Evolutionary conservation across 1,139 yeast genomes (phyloP).

Genomic region (Magnusiomyces ingens): DNA sequence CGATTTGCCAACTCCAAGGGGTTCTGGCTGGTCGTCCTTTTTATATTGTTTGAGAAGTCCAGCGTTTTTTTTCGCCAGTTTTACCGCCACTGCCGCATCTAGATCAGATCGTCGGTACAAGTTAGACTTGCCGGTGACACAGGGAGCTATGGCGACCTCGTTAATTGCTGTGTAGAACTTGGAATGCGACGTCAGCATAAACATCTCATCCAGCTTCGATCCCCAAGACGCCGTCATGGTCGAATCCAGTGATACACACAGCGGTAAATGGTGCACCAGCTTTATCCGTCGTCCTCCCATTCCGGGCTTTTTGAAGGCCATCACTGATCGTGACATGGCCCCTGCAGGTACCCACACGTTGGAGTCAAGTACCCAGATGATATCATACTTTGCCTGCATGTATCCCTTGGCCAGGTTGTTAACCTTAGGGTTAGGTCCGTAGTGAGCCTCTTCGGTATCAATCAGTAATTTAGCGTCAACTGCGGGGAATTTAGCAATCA

Average conservation of each 20-base stretch:
- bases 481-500: slow-evolving; percentile 50
- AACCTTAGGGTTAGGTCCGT: slow-evolving; percentile 86
- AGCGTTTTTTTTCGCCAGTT: background rate
- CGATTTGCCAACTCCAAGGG: no score
- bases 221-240: slow-evolving; percentile 40
- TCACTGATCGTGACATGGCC: slow-evolving; percentile 60
- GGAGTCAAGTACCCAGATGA: slow-evolving; percentile 83
- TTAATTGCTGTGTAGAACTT: slow-evolving; percentile 78
- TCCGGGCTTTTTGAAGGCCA: slow-evolving; percentile 37
- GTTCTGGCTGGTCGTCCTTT: no score
- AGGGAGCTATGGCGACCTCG: slow-evolving; percentile 72
- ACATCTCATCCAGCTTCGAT: slow-evolving; percentile 79
- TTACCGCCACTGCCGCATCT: slow-evolving; percentile 49
- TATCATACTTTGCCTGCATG: slow-evolving; percentile 57
- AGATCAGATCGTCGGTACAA: slow-evolving; percentile 64
- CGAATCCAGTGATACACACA: slow-evolving; percentile 44
- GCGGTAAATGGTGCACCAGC: slow-evolving; percentile 75
- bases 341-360: slow-evolving; percentile 75
- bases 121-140: slow-evolving; percentile 91
- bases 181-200: slow-evolving; percentile 73
- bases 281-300: slow-evolving; percentile 36
- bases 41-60: background rate
- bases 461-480: slow-evolving; percentile 56
- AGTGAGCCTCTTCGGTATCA: slow-evolving; percentile 32
- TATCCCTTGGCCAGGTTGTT: slow-evolving; percentile 81